Conservation (phyloP, 1,139 yeast genomes). For the Debaryomycetaceae sp. region DNA sequence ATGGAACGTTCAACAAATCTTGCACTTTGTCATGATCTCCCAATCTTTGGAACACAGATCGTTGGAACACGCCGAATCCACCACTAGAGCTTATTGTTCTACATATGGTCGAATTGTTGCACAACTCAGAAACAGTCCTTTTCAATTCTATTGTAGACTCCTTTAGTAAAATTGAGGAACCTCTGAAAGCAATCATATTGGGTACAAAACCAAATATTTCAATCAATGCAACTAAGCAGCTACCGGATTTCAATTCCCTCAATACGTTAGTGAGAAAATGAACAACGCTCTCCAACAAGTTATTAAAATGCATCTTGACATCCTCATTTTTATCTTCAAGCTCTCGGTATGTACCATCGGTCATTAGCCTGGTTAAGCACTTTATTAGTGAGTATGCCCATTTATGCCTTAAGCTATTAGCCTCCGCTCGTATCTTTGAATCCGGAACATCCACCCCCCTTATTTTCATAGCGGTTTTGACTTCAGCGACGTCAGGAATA, state of each 20-base stretch:
- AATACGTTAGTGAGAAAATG: background rate
- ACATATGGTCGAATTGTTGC: background rate
- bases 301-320: background rate
- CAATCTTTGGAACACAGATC: conserved; percentile 1
- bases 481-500: background rate
- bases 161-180: background rate
- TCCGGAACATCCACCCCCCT: background rate
- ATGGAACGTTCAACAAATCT: conserved; percentile 5
- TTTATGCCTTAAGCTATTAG: background rate
- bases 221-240: background rate
- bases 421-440: background rate
- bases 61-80: conserved; percentile 4
- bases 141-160: background rate
- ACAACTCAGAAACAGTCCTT: background rate
- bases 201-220: background rate
- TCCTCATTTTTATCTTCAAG: background rate
- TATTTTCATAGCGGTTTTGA: background rate
- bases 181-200: background rate
- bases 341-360: background rate
- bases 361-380: background rate
- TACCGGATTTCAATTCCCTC: background rate
- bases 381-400: background rate
- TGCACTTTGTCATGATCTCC: background rate
- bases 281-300: background rate
- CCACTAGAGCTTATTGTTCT: background rate